Conservation (phyloP, 116 monocot species). For the Cymodocea nodosa region DNA sequence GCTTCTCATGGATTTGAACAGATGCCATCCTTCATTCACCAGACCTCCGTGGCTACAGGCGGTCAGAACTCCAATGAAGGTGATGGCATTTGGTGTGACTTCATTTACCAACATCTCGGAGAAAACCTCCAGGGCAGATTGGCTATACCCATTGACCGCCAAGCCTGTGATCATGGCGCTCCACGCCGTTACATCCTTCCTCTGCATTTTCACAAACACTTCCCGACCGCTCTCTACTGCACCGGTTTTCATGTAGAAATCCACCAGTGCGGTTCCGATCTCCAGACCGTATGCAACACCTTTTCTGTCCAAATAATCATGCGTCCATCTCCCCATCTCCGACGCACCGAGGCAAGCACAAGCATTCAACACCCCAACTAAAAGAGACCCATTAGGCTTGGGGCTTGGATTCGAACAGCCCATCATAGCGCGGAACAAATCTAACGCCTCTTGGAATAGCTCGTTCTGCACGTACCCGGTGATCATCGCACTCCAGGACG, state of each 20-base stretch:
- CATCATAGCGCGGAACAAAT: constrained; percentile 27
- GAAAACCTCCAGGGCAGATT: constrained; percentile 25
- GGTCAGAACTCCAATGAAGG: constrained; percentile 42
- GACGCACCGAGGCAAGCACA: constrained; percentile 28
- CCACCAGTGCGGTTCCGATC: constrained; percentile 46
- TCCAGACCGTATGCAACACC: constrained; percentile 26
- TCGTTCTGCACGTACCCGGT: constrained; percentile 45
- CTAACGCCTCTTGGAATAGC: constrained; percentile 30
- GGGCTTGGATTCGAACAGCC: neutral
- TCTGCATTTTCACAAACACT: constrained; percentile 29
- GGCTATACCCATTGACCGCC: constrained; percentile 37
- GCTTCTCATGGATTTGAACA: constrained; percentile 29
- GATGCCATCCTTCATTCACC: constrained; percentile 30
- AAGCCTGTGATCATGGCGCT: constrained; percentile 51
- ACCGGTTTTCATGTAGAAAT: constrained; percentile 56
- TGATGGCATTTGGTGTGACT: constrained; percentile 34
- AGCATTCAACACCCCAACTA: constrained; percentile 43
- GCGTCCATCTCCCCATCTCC: constrained; percentile 40
- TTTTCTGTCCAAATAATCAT: constrained; percentile 17
- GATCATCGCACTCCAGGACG: constrained; percentile 58
- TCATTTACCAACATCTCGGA: constrained; percentile 26
- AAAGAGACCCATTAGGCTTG: constrained; percentile 22
- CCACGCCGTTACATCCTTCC: constrained; percentile 46
- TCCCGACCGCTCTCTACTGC: constrained; percentile 14
- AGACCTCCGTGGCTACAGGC: constrained; percentile 59